A percentile compares a stretch with the other conserved stretches of the same genome.
phyloP scores from a whole-genome alignment of 441 rosid species.

The Francoa sonchifolia region DNA sequence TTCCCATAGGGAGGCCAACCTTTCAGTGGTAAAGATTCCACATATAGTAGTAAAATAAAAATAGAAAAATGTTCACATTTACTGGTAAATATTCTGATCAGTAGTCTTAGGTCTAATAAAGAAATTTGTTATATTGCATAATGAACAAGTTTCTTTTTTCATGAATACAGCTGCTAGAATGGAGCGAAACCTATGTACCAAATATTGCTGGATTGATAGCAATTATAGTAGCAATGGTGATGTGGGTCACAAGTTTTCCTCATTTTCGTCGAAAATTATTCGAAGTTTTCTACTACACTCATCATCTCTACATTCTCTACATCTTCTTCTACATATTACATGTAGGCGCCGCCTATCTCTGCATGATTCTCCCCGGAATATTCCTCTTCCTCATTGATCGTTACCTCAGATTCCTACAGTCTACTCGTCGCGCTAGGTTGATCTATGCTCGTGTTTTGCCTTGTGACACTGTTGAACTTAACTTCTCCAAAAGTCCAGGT shows the following conservation, averaged over 20 bases:
- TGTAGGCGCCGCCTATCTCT: constrained; percentile 1
- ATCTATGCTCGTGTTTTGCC: constrained; percentile 1
- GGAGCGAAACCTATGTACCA: constrained; percentile 29
- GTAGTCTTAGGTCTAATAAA: too few species aligned
- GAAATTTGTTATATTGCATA: too few species aligned
- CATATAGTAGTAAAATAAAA: too few species aligned
- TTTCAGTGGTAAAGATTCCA: too few species aligned
- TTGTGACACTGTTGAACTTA: constrained; percentile 3
- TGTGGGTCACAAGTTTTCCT: constrained; percentile 25
- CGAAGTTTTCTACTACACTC: constrained; percentile 6
- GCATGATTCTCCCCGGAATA: constrained; percentile 3
- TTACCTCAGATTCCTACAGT: constrained; percentile 2
- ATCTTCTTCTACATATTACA: constrained; percentile 1
- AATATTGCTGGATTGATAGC: constrained; percentile 39
- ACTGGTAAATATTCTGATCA: too few species aligned
- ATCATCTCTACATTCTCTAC: not conserved
- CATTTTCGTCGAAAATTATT: constrained; percentile 5
- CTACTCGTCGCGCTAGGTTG: not conserved
- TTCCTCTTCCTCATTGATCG: constrained; percentile 5
- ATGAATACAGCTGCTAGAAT: constrained; percentile 28
- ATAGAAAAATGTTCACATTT: too few species aligned
- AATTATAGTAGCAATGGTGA: constrained; percentile 20
- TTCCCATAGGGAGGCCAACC: too few species aligned
- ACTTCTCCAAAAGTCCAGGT: constrained; percentile 38
- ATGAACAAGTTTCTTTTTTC: too few species aligned